Base-by-base conservation (phyloP, 805 yeast genomes). In the Tetrapisispora arboricola region DNA sequence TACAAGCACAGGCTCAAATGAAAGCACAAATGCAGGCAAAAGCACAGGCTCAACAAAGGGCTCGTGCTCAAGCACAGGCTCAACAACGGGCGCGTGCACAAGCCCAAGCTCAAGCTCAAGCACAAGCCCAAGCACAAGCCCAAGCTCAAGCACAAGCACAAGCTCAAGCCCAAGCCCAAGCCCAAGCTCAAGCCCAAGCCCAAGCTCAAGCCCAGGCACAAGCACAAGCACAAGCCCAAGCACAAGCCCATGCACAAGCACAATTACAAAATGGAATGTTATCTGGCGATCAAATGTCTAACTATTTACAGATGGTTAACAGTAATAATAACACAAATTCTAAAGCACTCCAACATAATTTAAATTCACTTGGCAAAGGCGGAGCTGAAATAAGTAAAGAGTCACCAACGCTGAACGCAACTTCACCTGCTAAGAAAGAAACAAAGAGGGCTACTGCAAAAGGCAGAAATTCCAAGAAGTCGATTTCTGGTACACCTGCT, bases 11-110 rank as follows among this genome's bases (percentile, higher is more conserved):
- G 10, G 27, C 26, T 4, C 36, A 21, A 6, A 26, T 26, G 3
- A 26, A 21, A n/a, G 36, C 36, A 2, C 36, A 32, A 28, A 15
- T 15, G n/a, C 33, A 30, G 18, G 33, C 33, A 12, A 21, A 30
- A 21, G 39, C 37, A 2, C 46, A 43, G 18, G 36, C 28, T 3
- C 43, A 41, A 24, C 35, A 36, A 0, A n/a, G n/a, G n/a, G n/a
- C n/a, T n/a, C 47, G 34, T 28, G 42, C 38, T 30, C 42, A 44
- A 16, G 43, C 39, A 3, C 46, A 45, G 35, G 46, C 45, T 2
- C 41, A 45, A 31, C 36, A 34, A 7, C 43, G 32, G 18, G 40
- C 38, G 6, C 41, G 34, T 15, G 42, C 39, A 4, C 41, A 36
- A 29, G 47, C 43, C 1, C 40, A 30, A 24, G 38, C 38, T 15